Conservation (phyloP, 768 basidiomycete genomes). For the Podaxis sp. region DNA sequence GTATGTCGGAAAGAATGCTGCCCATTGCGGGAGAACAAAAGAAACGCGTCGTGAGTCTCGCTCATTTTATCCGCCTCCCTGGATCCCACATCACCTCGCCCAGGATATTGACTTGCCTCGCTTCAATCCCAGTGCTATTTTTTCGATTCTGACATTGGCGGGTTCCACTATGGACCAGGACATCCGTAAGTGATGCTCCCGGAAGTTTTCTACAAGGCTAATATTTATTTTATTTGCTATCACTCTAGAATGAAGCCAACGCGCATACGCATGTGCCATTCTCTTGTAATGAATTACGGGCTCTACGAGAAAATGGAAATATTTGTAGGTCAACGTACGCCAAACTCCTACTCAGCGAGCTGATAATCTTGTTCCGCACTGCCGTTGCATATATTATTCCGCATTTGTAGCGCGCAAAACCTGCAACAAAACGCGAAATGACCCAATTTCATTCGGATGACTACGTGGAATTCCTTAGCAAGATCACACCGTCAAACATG, state of each 20-base stretch:
- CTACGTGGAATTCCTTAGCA: slow-evolving; percentile 94
- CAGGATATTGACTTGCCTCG: slow-evolving; percentile 13
- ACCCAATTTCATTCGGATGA: slow-evolving; percentile 99
- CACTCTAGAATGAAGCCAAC: slow-evolving; percentile 88
- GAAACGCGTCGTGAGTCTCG: slow-evolving; percentile 77
- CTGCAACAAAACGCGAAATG: slow-evolving; percentile 99
- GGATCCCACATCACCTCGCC: slow-evolving; percentile 6
- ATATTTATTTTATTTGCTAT: slow-evolving; percentile 17
- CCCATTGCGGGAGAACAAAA: slow-evolving; percentile 75
- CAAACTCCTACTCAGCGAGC: background rate
- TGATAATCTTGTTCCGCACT: background rate
- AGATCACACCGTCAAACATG: slow-evolving; percentile 95
- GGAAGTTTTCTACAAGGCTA: background rate
- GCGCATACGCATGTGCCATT: slow-evolving; percentile 98
- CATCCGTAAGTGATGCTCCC: slow-evolving; percentile 62
- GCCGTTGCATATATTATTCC: slow-evolving; percentile 3
- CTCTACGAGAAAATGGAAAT: slow-evolving; percentile 99
- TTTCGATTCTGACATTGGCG: slow-evolving; percentile 98
- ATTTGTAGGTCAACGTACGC: slow-evolving; percentile 63
- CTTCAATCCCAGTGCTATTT: slow-evolving; percentile 79
- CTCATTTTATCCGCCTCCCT: slow-evolving; percentile 14
- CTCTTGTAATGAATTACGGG: slow-evolving; percentile 99
- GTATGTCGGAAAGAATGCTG: slow-evolving; percentile 48
- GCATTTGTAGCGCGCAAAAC: slow-evolving; percentile 82
- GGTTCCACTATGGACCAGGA: slow-evolving; percentile 98